phyloP scores from a whole-genome alignment of 2,329 filamentous ascomycete genomes.

The Bipolaris sorokiniana region DNA sequence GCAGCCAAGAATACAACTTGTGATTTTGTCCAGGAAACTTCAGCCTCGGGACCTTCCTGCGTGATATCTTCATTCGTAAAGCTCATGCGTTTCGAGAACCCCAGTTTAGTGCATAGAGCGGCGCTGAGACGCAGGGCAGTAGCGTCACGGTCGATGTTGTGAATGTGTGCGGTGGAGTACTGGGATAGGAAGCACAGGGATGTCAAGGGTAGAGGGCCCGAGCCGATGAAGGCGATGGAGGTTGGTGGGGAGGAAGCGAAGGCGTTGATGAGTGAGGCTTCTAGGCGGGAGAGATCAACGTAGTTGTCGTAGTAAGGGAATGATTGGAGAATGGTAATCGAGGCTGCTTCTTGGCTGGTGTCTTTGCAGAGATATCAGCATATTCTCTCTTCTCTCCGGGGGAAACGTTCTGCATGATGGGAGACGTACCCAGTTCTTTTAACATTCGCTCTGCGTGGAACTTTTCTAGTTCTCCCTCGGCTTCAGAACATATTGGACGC shows the following conservation, averaged over 20 bases:
- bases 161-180: constrained; percentile 40
- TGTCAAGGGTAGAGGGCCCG: constrained; percentile 58
- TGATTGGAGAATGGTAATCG: constrained; percentile 2
- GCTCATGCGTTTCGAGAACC: constrained; percentile 48
- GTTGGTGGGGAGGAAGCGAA: constrained; percentile 38
- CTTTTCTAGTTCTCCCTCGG: constrained; percentile 55
- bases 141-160: constrained; percentile 53
- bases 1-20: constrained; percentile 60
- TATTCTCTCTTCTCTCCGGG: neutral
- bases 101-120: constrained; percentile 43
- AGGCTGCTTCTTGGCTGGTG: neutral
- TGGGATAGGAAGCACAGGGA: constrained; percentile 53
- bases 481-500: constrained; percentile 51
- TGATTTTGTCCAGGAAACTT: constrained; percentile 41
- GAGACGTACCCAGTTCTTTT: neutral
- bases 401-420: neutral
- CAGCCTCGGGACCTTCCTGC: neutral
- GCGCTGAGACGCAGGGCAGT: constrained; percentile 46
- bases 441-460: constrained; percentile 53
- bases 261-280: constrained; percentile 52
- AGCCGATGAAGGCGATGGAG: constrained; percentile 58
- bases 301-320: constrained; percentile 62
- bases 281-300: constrained; percentile 55
- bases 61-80: constrained; percentile 49
- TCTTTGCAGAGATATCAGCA: neutral